Percentiles rank a stretch among this genome's conserved stretches.
Evolutionary conservation across 352 stramenopile genomes (phyloP).

Genomic region (Blastocystis sp.): DNA sequence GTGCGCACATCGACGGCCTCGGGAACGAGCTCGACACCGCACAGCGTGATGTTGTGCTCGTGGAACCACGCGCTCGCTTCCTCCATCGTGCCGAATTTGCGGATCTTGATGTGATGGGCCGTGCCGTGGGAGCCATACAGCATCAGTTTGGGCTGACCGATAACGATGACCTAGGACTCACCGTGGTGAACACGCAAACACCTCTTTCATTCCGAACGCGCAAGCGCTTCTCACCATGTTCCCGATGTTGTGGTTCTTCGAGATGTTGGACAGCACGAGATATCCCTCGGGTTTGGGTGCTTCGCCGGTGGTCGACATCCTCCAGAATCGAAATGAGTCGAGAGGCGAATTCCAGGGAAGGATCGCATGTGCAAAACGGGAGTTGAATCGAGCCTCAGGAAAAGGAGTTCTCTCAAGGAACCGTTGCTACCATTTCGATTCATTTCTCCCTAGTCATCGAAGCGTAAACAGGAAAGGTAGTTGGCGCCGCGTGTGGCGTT

Average conservation of each 20-base stretch:
- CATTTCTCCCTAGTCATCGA: not conserved
- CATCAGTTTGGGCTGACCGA: conserved; percentile 75
- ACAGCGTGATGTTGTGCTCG: conserved; percentile 81
- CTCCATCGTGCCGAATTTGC: conserved; percentile 75
- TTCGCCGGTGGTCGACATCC: not conserved
- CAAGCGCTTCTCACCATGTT: conserved; percentile 85
- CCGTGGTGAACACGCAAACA: conserved; percentile 78
- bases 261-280: conserved; percentile 86
- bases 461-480: not conserved
- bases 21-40: conserved; percentile 91
- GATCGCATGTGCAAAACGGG: conserved; percentile 21
- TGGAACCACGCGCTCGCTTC: conserved; percentile 73
- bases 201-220: conserved; percentile 83
- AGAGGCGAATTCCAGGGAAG: not conserved
- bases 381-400: not conserved
- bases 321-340: not conserved
- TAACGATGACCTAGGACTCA: conserved; percentile 76
- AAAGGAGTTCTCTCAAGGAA: not conserved
- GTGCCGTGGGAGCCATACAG: conserved; percentile 77
- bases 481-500: not conserved
- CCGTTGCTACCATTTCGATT: not conserved
- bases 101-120: conserved; percentile 74
- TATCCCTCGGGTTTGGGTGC: conserved; percentile 76
- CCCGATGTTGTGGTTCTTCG: conserved; percentile 87
- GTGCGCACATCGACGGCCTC: conserved; percentile 82